phyloP scores from a whole-genome alignment of 2,329 filamentous ascomycete species.

The Metarhizium robertsii region DNA sequence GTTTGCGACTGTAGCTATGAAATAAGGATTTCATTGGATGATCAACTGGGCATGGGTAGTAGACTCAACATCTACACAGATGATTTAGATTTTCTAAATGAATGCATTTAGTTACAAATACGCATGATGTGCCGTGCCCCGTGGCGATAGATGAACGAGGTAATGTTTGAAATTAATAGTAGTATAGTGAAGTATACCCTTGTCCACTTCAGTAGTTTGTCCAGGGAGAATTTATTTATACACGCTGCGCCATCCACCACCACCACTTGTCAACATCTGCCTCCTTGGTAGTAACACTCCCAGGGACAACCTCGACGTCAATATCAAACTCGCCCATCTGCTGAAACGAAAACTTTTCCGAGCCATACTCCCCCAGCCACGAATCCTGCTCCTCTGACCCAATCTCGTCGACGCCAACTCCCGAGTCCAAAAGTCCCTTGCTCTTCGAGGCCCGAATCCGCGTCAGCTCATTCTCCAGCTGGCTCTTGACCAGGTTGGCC shows the following conservation, averaged over 20 bases:
- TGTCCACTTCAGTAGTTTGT: no score
- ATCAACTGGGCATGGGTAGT: constrained; percentile 12
- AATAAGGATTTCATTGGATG: constrained; percentile 4
- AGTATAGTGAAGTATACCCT: no score
- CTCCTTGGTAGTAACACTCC: constrained; percentile 57
- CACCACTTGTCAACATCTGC: constrained; percentile 79
- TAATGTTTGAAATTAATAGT: no score
- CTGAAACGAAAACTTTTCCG: constrained; percentile 67
- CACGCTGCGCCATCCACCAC: constrained; percentile 73
- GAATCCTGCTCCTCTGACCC: constrained; percentile 65
- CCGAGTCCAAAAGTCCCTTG: constrained; percentile 75
- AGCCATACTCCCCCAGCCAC: constrained; percentile 75
- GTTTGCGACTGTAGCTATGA: constrained; percentile 2
- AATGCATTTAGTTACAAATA: constrained; percentile 1
- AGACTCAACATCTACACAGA: constrained; percentile 34
- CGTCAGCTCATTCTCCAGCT: constrained; percentile 72
- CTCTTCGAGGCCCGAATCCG: constrained; percentile 67
- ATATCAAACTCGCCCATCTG: constrained; percentile 80
- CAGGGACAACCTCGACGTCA: constrained; percentile 66
- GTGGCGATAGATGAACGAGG: no score
- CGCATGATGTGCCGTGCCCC: not conserved
- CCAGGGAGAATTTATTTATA: constrained; percentile 32
- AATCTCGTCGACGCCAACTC: constrained; percentile 55
- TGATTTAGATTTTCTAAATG: not conserved
- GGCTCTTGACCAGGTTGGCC: constrained; percentile 60